phyloP scores from a whole-genome alignment of 495 filamentous ascomycete species.

The Friedmanniomyces simplex region DNA sequence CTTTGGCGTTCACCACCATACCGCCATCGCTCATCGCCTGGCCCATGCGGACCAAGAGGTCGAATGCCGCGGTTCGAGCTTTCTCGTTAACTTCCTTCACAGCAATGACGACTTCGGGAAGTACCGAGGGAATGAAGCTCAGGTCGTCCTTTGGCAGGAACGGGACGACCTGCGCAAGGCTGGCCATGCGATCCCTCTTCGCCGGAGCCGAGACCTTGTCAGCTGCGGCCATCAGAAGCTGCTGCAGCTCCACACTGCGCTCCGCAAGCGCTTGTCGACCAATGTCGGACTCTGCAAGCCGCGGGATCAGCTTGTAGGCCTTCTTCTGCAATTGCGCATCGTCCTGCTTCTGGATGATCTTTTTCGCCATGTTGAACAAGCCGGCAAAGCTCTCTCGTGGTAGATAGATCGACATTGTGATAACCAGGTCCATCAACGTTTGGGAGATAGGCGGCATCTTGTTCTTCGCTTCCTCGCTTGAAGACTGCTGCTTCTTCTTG shows the following conservation, averaged over 20 bases:
- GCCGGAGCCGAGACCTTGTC: slow-evolving; percentile 78
- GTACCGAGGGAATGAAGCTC: slow-evolving; percentile 82
- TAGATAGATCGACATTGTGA: slow-evolving; percentile 88
- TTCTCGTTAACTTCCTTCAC: slow-evolving; percentile 97
- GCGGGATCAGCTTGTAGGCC: slow-evolving; percentile 92
- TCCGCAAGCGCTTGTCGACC: slow-evolving; percentile 62
- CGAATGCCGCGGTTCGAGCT: slow-evolving; percentile 77
- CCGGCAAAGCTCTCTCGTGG: slow-evolving; percentile 68
- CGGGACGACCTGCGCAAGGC: slow-evolving; percentile 66
- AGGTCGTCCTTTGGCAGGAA: slow-evolving; percentile 64
- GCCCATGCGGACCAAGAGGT: slow-evolving; percentile 80
- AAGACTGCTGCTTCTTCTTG: slow-evolving; percentile 37
- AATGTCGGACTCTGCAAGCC: slow-evolving; percentile 66
- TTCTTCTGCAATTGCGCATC: slow-evolving; percentile 99
- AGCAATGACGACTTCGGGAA: slow-evolving; percentile 87
- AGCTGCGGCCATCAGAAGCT: slow-evolving; percentile 60
- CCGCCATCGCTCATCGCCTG: slow-evolving; percentile 67
- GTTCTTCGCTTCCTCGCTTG: slow-evolving; percentile 43
- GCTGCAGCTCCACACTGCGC: slow-evolving; percentile 64
- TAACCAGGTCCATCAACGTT: slow-evolving; percentile 90
- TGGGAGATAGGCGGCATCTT: slow-evolving; percentile 88
- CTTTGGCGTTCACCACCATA: slow-evolving; percentile 68
- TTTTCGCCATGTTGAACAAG: slow-evolving; percentile 72
- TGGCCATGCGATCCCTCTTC: slow-evolving; percentile 66
- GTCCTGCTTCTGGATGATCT: slow-evolving; percentile 61